A percentile compares a stretch with the other conserved stretches of the same genome.
These are phyloP conservation scores for Mimosa pudica DNA, from an alignment of 306 rosid genomes.

Conservation along the genomic window DNA sequence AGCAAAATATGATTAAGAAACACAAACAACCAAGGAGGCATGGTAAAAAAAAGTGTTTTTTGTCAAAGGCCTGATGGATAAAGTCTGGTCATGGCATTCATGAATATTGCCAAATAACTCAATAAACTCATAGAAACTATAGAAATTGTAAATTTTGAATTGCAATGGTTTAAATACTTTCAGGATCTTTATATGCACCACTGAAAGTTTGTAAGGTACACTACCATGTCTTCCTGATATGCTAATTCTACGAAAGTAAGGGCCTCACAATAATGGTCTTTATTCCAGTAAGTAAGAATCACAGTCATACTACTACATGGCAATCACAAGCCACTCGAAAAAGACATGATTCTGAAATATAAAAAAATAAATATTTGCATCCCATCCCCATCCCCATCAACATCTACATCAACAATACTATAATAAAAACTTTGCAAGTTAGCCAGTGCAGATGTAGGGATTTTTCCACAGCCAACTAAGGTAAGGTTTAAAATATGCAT, in stretches of 20 bases:
- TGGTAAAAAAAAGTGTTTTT: constrained; percentile 4
- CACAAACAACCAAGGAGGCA: constrained; percentile 17
- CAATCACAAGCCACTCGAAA: constrained; percentile 9
- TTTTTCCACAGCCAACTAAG: not conserved
- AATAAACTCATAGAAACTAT: constrained; percentile 11
- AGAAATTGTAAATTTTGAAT: not conserved
- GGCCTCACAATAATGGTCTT: constrained; percentile 13
- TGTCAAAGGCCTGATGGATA: not conserved
- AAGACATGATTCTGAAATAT: not conserved
- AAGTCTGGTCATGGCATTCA: not conserved
- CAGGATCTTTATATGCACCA: constrained; percentile 8
- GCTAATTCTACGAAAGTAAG: constrained; percentile 7
- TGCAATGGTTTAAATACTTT: constrained; percentile 5
- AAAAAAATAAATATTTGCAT: not conserved
- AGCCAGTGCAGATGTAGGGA: not conserved
- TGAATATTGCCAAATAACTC: constrained; percentile 11
- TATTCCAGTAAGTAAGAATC: constrained; percentile 21
- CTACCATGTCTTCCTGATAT: constrained; percentile 24
- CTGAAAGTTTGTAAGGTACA: not conserved
- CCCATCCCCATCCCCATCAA: not conserved
- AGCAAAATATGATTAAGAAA: not conserved
- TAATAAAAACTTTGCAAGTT: not conserved
- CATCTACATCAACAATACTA: not conserved
- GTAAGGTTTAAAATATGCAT: constrained; percentile 13
- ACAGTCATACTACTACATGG: not conserved